phyloP scores from a whole-genome alignment of 768 basidiomycete species.

The Boletus sp. region DNA sequence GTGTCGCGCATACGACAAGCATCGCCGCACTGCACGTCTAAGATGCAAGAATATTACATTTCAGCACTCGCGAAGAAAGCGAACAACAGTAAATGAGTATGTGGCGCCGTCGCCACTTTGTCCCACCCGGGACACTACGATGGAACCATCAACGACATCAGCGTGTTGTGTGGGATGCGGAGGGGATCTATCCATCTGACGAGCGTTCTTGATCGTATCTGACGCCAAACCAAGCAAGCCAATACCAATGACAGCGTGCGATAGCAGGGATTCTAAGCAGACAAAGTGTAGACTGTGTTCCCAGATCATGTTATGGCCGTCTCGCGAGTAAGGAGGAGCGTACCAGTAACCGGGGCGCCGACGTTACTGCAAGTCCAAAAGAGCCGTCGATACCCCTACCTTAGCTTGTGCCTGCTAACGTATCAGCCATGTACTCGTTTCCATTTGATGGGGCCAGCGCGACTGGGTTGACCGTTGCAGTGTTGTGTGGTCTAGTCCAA shows the following conservation, averaged over 20 bases:
- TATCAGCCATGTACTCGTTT: constrained; percentile 32
- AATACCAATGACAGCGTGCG: constrained; percentile 8
- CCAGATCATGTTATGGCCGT: background rate
- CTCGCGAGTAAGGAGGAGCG: constrained; percentile 4
- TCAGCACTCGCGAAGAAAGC: background rate
- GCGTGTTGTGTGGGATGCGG: constrained; percentile 16
- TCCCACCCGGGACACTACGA: background rate
- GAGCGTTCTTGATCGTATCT: background rate
- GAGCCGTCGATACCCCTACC: background rate
- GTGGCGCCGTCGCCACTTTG: too few relatives aligned
- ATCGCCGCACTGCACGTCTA: background rate
- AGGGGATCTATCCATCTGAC: constrained; percentile 10
- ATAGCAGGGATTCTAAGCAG: constrained; percentile 8
- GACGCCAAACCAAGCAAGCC: background rate
- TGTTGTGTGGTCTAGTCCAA: constrained; percentile 33
- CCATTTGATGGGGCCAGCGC: constrained; percentile 68
- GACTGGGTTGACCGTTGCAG: constrained; percentile 50
- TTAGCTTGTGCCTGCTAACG: constrained; percentile 8
- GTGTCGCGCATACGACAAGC: background rate
- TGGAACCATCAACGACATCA: constrained; percentile 12
- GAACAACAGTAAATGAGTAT: background rate
- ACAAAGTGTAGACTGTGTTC: constrained; percentile 7
- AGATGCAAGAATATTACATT: background rate
- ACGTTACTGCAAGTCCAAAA: constrained; percentile 3
- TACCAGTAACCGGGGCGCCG: constrained; percentile 14